Evolutionary conservation across 2,329 filamentous ascomycete genomes (phyloP).

Genomic region (Colletotrichum lindemuthianum): DNA sequence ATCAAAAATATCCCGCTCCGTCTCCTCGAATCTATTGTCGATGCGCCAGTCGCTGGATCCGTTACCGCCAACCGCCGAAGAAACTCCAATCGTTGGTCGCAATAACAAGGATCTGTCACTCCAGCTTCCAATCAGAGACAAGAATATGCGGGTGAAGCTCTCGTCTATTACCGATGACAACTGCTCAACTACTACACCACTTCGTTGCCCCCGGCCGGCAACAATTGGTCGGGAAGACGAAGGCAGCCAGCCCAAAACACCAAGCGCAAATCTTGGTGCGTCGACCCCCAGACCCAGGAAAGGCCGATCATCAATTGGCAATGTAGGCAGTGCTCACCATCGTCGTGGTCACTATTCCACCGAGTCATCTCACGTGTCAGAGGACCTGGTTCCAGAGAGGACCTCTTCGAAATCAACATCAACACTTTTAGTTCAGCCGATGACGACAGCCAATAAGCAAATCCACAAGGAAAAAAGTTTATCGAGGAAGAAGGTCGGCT

Average conservation of each 20-base stretch:
- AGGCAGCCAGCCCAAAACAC: too few species aligned
- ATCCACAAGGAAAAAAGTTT: too few species aligned
- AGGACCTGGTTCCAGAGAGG: slow-evolving; percentile 41
- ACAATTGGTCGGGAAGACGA: not conserved
- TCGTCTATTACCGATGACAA: too few species aligned
- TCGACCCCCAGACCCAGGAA: too few species aligned
- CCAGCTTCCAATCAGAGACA: not conserved
- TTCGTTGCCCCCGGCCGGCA: not conserved
- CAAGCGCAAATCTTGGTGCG: too few species aligned
- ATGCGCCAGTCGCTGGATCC: slow-evolving; percentile 34
- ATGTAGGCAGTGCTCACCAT: not conserved
- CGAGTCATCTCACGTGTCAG: slow-evolving; percentile 35
- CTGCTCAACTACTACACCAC: too few species aligned
- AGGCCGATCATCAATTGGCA: not conserved
- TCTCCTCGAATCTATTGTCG: slow-evolving; percentile 28
- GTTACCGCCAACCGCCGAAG: slow-evolving; percentile 45
- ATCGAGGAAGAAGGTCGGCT: too few species aligned
- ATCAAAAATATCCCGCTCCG: slow-evolving; percentile 36
- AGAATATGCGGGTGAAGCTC: too few species aligned
- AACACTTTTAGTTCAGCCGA: too few species aligned
- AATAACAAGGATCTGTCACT: not conserved
- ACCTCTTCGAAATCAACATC: slow-evolving; percentile 40
- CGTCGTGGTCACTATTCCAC: not conserved
- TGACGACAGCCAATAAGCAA: too few species aligned
- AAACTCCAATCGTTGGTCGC: slow-evolving; percentile 36